phyloP scores from a whole-genome alignment of 2,329 filamentous ascomycete genomes.

The Neofusicoccum kwambonambiense region DNA sequence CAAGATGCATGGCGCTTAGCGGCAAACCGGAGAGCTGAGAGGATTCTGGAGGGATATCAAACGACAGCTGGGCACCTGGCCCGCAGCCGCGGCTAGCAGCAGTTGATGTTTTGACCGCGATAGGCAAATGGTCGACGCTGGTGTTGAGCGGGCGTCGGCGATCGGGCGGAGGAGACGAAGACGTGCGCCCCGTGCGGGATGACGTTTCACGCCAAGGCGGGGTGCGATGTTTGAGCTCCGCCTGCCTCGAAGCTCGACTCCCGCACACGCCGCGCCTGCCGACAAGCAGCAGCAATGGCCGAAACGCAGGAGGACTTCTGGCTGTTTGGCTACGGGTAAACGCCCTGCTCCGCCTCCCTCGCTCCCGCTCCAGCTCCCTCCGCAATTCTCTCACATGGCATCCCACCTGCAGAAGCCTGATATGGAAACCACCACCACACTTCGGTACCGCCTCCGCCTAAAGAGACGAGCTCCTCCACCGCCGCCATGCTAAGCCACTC shows the following conservation, averaged over 20 bases:
- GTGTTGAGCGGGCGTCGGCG: background rate
- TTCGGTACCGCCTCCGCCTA: slow-evolving; percentile 62
- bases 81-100: background rate
- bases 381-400: background rate
- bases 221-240: background rate
- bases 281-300: background rate
- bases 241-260: background rate
- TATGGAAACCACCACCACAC: slow-evolving; percentile 97
- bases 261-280: too few relatives aligned
- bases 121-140: background rate
- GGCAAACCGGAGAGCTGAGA: background rate
- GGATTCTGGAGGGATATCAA: background rate
- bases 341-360: slow-evolving; percentile 13
- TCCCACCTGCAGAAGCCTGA: slow-evolving; percentile 67
- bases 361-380: background rate
- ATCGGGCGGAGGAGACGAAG: background rate
- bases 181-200: slow-evolving; percentile 10
- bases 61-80: background rate
- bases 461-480: background rate
- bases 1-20: background rate
- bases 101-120: background rate
- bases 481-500: background rate
- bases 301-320: slow-evolving; percentile 68
- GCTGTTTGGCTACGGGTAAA: slow-evolving; percentile 95
- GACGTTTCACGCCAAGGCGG: slow-evolving; percentile 2